Evolutionary conservation across 1,284 basidiomycete genomes (phyloP), one percentile per base, ranked within the genome.

Genomic region (Singerocomus rubriflavus): DNA sequence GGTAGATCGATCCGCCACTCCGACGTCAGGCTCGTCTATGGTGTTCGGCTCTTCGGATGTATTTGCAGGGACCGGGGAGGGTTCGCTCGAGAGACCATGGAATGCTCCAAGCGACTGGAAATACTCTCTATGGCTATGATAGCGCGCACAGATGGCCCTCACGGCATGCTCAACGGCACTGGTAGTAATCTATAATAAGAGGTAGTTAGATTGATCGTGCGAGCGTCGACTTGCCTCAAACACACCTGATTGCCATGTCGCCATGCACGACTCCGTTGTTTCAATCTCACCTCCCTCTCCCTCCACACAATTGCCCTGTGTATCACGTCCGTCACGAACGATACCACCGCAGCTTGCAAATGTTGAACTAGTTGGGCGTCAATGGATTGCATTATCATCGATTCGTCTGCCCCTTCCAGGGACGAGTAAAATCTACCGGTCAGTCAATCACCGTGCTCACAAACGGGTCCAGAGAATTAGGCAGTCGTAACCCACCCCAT

Each of bases 181-280:
- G 1, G 58, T 38, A 8, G 71, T 70, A 26, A 84, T 70, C 72
- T 78, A 46, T 26, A 35, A 26, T 33, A 50, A 14, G 44, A 25
- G 44, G 47, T 34, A 32, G 51, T 44, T 43, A 47, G 39, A 39
- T 8, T 44, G 37, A 21, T 21, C 21, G 21, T 43, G 6, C 36
- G 29, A 16, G 21, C n/a, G 2, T 14, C 14, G 12, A 12, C 32
- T 7, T 44, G 8, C 6, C 7, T 6, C 21, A n/a, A 16, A 47
- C 63, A 12, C 37, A 65, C 63, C 48, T 63, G 62, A 30, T 65
- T 55, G 6, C 62, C 50, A 0, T 51, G 51, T 46, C 53, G 40
- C 82, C 84, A 88, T 4, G 74, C 80, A 57, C 79, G 84, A 35
- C 76, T 78, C 30, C 75, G 74, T 34, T 70, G 67, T 65, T 85